A percentile compares a stretch with the other conserved stretches of the same genome.
Evolutionary conservation across 371 early-diverging fungal species (phyloP).

Genomic region (Mortierella sp.): DNA sequence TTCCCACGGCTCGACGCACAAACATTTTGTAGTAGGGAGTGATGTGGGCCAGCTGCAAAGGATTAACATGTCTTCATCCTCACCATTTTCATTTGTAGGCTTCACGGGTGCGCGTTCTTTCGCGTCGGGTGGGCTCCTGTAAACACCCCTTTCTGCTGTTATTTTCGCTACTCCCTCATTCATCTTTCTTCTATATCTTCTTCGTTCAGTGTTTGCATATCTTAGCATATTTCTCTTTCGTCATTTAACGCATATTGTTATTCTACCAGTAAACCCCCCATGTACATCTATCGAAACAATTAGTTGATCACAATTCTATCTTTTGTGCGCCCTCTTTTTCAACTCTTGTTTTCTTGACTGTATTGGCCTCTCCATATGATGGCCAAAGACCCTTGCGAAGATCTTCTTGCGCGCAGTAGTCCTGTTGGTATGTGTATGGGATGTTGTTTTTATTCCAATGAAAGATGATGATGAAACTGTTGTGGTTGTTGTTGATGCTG

Average conservation of each 20-base stretch:
- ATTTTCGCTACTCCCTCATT: background rate
- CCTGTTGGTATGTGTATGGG: background rate
- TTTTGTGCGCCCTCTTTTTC: background rate
- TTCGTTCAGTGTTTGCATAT: background rate
- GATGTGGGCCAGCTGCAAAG: background rate
- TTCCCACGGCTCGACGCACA: background rate
- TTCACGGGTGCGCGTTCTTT: conserved; percentile 54
- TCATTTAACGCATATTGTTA: background rate
- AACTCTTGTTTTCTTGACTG: background rate
- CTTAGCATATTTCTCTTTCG: background rate
- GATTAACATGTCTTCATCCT: background rate
- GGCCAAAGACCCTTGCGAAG: background rate
- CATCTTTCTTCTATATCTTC: background rate
- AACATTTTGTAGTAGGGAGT: background rate
- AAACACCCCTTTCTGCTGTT: background rate
- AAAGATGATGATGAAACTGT: background rate
- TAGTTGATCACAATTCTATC: background rate
- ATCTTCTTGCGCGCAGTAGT: too few relatives aligned
- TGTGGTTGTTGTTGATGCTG: background rate
- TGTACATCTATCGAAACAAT: background rate
- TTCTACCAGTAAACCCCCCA: background rate
- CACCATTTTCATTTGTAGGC: conserved; percentile 20
- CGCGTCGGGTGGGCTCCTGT: conserved; percentile 41
- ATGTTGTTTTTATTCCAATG: background rate
- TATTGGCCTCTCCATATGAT: too few relatives aligned